A percentile compares a stretch with the other conserved stretches of the same genome.
Conservation (phyloP, 257 asterid species). For the Plantago major region DNA sequence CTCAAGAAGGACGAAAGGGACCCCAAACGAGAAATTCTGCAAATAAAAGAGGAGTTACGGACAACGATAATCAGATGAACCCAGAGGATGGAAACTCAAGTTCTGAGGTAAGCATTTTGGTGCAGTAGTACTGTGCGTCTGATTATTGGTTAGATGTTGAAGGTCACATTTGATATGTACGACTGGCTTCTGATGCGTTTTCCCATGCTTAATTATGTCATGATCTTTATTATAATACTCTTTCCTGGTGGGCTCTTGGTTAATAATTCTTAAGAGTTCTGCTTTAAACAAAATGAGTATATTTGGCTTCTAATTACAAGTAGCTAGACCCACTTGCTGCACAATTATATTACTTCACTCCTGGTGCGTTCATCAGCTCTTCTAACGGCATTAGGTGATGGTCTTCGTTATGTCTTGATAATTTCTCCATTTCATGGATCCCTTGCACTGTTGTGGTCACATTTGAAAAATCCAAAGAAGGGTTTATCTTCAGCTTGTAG, state of each 20-base stretch:
- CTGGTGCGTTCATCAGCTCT: background rate
- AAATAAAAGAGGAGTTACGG: constrained; percentile 77
- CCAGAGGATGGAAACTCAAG: constrained; percentile 70
- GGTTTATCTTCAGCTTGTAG: background rate
- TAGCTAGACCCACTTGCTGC: background rate
- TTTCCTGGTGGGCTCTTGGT: background rate
- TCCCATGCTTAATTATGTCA: too few relatives aligned
- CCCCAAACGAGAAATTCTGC: constrained; percentile 89
- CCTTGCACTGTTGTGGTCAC: background rate
- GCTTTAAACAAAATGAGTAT: background rate
- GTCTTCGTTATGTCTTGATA: background rate
- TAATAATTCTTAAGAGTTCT: background rate
- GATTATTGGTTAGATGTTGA: too few relatives aligned
- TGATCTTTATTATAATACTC: too few relatives aligned
- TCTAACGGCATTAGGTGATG: background rate
- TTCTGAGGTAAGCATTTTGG: constrained; percentile 66
- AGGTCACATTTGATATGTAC: too few relatives aligned
- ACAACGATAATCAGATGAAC: constrained; percentile 70
- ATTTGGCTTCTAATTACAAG: background rate
- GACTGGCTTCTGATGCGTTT: too few relatives aligned
- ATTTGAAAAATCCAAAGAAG: background rate
- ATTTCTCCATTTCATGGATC: background rate
- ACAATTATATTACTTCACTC: background rate
- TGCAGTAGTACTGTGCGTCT: constrained; percentile 4
- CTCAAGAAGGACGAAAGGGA: constrained; percentile 71